These are phyloP conservation scores for Saccharomycopsis schoenii DNA, from an alignment of 805 yeast genomes.

Conservation along the genomic window DNA sequence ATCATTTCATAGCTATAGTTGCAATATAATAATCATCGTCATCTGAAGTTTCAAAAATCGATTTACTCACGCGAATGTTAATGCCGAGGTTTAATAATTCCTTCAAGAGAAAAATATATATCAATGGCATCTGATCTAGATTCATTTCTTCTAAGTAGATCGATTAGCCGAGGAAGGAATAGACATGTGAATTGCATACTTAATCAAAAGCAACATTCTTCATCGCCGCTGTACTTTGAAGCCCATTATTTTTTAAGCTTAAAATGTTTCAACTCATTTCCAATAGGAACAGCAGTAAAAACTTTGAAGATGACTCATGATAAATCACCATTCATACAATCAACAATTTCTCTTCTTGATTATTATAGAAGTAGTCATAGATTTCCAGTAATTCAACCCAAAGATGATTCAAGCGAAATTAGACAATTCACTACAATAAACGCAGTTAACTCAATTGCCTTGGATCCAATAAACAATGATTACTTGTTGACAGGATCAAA, in stretches of 20 bases:
- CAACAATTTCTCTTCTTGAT: background rate
- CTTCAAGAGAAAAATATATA: background rate
- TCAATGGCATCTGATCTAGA: background rate
- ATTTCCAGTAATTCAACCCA: background rate
- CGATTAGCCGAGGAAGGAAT: background rate
- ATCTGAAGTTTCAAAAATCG: too few relatives aligned
- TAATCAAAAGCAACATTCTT: background rate
- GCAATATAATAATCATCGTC: too few relatives aligned
- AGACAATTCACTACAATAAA: slow-evolving; percentile 31
- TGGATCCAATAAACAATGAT: slow-evolving; percentile 38
- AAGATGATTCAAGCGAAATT: slow-evolving; percentile 18
- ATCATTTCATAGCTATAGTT: too few relatives aligned
- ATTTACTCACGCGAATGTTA: too few relatives aligned
- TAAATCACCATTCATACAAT: background rate
- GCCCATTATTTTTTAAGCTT: background rate
- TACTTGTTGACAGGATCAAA: slow-evolving; percentile 63
- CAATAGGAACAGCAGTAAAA: background rate
- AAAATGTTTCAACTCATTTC: background rate
- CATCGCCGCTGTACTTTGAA: background rate
- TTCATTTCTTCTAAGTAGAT: background rate
- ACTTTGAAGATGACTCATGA: background rate
- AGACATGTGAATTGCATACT: background rate
- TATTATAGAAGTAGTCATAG: background rate
- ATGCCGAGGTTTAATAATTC: too few relatives aligned
- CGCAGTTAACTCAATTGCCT: slow-evolving; percentile 48